Evolutionary conservation across 768 basidiomycete species (phyloP).

Genomic region (Fistulinella prunicolor): DNA sequence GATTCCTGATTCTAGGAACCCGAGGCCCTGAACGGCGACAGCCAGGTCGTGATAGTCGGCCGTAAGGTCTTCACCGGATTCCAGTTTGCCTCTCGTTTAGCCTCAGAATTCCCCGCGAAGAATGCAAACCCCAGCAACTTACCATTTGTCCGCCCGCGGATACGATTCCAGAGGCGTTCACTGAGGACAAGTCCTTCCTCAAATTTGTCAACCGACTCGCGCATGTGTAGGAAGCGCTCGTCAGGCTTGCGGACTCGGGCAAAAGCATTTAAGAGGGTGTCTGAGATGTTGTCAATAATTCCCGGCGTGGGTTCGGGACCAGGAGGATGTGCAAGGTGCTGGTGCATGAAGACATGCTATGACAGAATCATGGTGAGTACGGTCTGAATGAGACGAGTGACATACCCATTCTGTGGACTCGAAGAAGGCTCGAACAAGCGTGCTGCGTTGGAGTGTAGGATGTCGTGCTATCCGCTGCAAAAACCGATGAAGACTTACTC

Average conservation of each 20-base stretch:
- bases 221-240: slow-evolving; percentile 90
- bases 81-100: slow-evolving; percentile 81
- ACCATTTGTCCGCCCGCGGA: slow-evolving; percentile 85
- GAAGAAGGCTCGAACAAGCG: slow-evolving; percentile 90
- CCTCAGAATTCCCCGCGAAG: slow-evolving; percentile 58
- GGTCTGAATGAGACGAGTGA: not conserved
- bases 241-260: slow-evolving; percentile 95
- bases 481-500: slow-evolving; percentile 82
- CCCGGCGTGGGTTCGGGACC: slow-evolving; percentile 75
- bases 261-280: slow-evolving; percentile 95
- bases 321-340: slow-evolving; percentile 90
- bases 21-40: slow-evolving; percentile 92
- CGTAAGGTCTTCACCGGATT: slow-evolving; percentile 89
- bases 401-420: slow-evolving; percentile 98
- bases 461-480: slow-evolving; percentile 88
- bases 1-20: slow-evolving; percentile 97
- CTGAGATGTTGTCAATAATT: slow-evolving; percentile 92
- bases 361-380: slow-evolving; percentile 6
- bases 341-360: slow-evolving; percentile 96
- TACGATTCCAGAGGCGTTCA: slow-evolving; percentile 78
- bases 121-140: slow-evolving; percentile 37
- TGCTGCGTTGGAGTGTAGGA: slow-evolving; percentile 89
- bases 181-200: slow-evolving; percentile 86
- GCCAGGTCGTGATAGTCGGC: slow-evolving; percentile 97
- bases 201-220: slow-evolving; percentile 90